Evolutionary conservation across 148 eudicot species (phyloP).

Genomic region (Pharnaceum exiguum): DNA sequence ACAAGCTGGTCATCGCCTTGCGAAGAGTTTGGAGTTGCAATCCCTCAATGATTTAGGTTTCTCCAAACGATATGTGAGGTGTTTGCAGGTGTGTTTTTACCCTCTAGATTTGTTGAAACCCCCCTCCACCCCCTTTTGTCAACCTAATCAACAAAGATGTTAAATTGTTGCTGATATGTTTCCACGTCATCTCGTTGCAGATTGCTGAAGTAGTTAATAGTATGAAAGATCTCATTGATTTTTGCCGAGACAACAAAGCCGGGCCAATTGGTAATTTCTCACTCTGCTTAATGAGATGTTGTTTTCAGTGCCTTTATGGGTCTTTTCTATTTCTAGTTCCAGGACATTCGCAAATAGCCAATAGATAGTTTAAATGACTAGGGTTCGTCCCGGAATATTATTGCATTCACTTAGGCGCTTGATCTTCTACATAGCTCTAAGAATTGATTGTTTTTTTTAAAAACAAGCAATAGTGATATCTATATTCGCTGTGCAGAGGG

Average conservation of each 20-base stretch:
- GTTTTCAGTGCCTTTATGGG: not conserved
- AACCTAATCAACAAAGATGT: too few relatives aligned
- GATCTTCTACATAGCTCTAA: too few relatives aligned
- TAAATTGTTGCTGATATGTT: not conserved
- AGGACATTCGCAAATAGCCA: too few relatives aligned
- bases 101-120: not conserved
- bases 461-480: too few relatives aligned
- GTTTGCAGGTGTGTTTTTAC: constrained; percentile 62
- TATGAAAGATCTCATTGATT: constrained; percentile 90
- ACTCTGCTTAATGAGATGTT: not conserved
- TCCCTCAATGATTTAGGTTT: constrained; percentile 94
- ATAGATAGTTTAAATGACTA: too few relatives aligned
- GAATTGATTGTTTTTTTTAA: too few relatives aligned
- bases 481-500: constrained; percentile 63
- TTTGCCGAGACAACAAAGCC: constrained; percentile 58
- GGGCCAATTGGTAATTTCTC: constrained; percentile 75
- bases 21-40: constrained; percentile 77
- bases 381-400: too few relatives aligned
- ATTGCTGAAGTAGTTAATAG: constrained; percentile 94
- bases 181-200: constrained; percentile 32
- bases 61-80: constrained; percentile 91
- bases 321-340: not conserved
- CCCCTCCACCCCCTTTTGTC: too few relatives aligned
- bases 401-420: too few relatives aligned
- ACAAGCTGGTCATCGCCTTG: constrained; percentile 85